Conservation (phyloP, 2,329 filamentous ascomycete genomes). For the Rhynchosporium secalis region DNA sequence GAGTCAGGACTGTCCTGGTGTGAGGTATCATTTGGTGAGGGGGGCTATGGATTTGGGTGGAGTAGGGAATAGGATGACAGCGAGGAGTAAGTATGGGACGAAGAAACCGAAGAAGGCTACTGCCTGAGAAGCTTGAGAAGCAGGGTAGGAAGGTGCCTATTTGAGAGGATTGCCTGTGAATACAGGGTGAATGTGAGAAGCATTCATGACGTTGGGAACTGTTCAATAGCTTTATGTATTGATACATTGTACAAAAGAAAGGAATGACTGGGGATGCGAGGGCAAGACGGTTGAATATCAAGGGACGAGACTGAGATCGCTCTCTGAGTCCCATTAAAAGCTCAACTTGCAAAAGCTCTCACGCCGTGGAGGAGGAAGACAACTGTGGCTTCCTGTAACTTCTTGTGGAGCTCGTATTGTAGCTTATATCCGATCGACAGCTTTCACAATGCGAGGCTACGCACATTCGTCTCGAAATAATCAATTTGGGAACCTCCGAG, state of each 20-base stretch:
- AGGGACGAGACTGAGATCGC: too few relatives aligned
- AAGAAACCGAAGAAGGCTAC: slow-evolving; percentile 91
- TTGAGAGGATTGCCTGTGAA: too few relatives aligned
- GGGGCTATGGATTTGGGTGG: slow-evolving; percentile 93
- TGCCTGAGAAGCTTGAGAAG: slow-evolving; percentile 7
- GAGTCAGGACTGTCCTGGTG: slow-evolving; percentile 96
- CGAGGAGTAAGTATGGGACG: slow-evolving; percentile 94
- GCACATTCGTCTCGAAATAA: too few relatives aligned
- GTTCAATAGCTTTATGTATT: slow-evolving; percentile 12
- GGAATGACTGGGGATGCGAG: neutral
- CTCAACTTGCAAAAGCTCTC: too few relatives aligned
- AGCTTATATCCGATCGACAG: too few relatives aligned
- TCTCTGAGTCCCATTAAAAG: too few relatives aligned
- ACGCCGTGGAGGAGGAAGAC: too few relatives aligned
- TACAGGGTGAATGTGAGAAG: neutral
- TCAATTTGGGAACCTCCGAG: too few relatives aligned
- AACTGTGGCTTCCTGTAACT: too few relatives aligned
- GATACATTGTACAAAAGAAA: slow-evolving; percentile 13
- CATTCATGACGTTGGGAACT: slow-evolving; percentile 17
- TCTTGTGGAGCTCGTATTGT: too few relatives aligned
- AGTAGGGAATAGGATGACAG: slow-evolving; percentile 79
- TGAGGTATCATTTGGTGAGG: slow-evolving; percentile 90
- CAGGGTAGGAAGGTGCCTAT: neutral
- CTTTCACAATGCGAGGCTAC: too few relatives aligned
- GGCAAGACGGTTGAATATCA: too few relatives aligned